Percentiles rank a stretch among this genome's conserved stretches.
phyloP scores from a whole-genome alignment of 768 basidiomycete species.

The Boletus patriciae region DNA sequence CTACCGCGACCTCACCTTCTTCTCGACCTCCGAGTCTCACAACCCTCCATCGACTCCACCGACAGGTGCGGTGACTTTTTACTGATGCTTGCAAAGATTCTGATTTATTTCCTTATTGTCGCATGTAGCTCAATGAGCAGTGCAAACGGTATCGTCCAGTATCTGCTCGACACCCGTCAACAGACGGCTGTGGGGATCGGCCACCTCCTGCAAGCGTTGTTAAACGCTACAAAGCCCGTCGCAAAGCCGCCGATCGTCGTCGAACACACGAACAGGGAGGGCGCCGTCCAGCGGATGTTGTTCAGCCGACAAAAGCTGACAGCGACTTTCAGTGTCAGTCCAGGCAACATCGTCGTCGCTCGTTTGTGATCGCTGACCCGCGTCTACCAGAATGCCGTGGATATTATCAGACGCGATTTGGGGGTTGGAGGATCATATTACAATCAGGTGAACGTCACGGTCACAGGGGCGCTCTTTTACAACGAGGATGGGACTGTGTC shows the following conservation, averaged over 20 bases:
- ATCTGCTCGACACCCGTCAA: conserved; percentile 1
- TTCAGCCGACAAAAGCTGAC: conserved; percentile 8
- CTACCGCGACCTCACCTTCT: conserved; percentile 49
- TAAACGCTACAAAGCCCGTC: conserved; percentile 9
- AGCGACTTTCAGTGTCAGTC: background rate
- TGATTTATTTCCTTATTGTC: background rate
- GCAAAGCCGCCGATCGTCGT: background rate
- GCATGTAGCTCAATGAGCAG: conserved; percentile 11
- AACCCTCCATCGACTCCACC: too few relatives aligned
- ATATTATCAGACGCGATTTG: background rate
- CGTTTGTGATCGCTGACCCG: background rate
- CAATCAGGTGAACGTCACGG: background rate
- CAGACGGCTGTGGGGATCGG: conserved; percentile 37
- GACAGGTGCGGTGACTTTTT: too few relatives aligned
- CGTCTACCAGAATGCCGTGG: background rate
- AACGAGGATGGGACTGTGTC: conserved; percentile 2
- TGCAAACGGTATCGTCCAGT: conserved; percentile 3
- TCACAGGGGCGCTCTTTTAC: conserved; percentile 11
- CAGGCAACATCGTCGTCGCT: background rate
- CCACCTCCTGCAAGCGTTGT: conserved; percentile 53
- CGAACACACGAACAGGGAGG: conserved; percentile 3
- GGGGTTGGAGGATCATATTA: background rate
- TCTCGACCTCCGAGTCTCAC: conserved; percentile 46
- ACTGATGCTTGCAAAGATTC: too few relatives aligned
- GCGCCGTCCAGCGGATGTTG: conserved; percentile 6